A percentile compares a stretch with the other conserved stretches of the same genome.
Conservation (phyloP, 495 filamentous ascomycete genomes). For the Daldinia grandis region DNA sequence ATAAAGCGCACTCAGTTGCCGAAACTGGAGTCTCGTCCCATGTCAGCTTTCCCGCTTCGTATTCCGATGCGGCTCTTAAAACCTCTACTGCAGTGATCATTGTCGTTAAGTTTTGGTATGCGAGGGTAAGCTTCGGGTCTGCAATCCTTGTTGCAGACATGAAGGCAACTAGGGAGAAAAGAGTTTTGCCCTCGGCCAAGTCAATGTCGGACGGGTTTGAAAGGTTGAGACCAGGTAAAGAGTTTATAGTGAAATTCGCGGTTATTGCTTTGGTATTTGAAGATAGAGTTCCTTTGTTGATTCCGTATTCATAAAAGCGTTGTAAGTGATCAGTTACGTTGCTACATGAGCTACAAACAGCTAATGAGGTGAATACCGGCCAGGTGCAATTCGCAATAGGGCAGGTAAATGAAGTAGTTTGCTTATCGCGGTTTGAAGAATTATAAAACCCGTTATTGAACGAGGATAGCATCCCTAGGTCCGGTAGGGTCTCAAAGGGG, state of each 20-base stretch:
- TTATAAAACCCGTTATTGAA: constrained; percentile 32
- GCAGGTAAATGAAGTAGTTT: constrained; percentile 17
- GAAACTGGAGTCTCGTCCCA: constrained; percentile 28
- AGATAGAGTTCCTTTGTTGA: background rate
- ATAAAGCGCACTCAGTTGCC: constrained; percentile 35
- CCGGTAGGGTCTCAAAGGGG: background rate
- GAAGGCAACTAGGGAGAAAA: constrained; percentile 3
- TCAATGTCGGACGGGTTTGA: background rate
- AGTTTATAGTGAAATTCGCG: constrained; percentile 6
- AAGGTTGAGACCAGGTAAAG: constrained; percentile 18
- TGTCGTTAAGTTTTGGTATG: constrained; percentile 24
- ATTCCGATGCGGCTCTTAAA: constrained; percentile 12
- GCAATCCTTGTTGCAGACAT: constrained; percentile 16
- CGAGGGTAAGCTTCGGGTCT: constrained; percentile 17
- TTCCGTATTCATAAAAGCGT: constrained; percentile 3
- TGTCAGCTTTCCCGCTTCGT: background rate
- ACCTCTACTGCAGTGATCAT: constrained; percentile 18
- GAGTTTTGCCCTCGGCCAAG: background rate
- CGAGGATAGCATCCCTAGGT: constrained; percentile 24
- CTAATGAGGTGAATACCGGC: constrained; percentile 25
- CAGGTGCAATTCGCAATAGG: constrained; percentile 36
- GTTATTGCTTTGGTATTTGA: background rate
- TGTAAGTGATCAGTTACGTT: constrained; percentile 8
- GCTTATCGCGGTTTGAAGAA: constrained; percentile 4
- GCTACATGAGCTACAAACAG: constrained; percentile 31